Percentiles rank a stretch among this genome's conserved stretches.
phyloP scores from a whole-genome alignment of 176 grass and related monocot genomes.

The Carex cristatella region DNA sequence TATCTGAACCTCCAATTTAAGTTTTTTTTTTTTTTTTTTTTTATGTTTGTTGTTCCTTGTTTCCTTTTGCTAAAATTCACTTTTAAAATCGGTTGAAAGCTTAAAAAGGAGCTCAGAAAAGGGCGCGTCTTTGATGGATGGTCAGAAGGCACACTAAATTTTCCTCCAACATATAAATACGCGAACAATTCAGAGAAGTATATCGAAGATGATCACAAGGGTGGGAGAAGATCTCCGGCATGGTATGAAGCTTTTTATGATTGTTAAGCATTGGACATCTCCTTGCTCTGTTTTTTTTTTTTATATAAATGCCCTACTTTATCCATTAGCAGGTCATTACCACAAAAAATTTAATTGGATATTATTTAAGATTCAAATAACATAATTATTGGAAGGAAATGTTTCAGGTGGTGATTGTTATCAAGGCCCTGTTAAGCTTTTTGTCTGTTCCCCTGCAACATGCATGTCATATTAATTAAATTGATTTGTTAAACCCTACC shows the following conservation, averaged over 20 bases:
- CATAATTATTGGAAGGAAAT: background rate
- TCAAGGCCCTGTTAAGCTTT: background rate
- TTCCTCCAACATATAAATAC: constrained; percentile 93
- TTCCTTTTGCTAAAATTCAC: background rate
- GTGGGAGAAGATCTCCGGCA: constrained; percentile 63
- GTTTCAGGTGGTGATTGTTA: background rate
- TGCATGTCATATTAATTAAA: background rate
- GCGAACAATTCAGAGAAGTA: constrained; percentile 52
- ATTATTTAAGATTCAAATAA: background rate
- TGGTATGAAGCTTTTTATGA: constrained; percentile 40
- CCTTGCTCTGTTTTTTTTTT: background rate
- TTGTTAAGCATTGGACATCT: background rate
- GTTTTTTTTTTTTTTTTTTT: background rate
- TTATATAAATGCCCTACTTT: background rate
- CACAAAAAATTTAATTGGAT: background rate
- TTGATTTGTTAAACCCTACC: background rate
- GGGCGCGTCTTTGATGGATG: constrained; percentile 69
- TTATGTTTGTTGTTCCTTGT: background rate
- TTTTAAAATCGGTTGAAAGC: constrained; percentile 33
- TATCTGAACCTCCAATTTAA: background rate
- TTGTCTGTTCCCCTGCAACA: background rate
- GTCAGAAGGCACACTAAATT: constrained; percentile 73
- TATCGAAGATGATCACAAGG: constrained; percentile 56
- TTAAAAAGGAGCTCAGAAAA: constrained; percentile 70
- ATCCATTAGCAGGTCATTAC: background rate